These are phyloP conservation scores for Fusarium tuaranense DNA, from an alignment of 2,329 filamentous ascomycete genomes.

Conservation along the genomic window DNA sequence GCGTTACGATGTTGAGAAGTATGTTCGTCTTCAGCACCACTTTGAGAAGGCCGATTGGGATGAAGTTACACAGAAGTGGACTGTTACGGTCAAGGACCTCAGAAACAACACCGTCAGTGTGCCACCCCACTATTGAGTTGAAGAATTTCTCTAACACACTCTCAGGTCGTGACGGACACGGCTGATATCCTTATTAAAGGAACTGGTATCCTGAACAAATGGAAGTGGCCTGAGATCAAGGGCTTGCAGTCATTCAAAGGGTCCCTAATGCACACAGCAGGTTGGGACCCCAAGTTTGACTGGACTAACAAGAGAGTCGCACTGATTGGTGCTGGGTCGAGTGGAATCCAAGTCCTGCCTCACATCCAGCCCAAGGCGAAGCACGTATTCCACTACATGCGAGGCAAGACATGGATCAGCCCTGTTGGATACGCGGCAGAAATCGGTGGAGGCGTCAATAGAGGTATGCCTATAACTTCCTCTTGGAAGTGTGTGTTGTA, in stretches of 20 bases:
- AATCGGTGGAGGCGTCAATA: neutral
- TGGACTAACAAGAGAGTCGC: neutral
- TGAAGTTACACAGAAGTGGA: neutral
- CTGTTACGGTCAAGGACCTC: neutral
- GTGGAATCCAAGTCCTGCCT: conserved; percentile 7
- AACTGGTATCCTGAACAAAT: neutral
- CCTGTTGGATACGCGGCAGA: conserved; percentile 7
- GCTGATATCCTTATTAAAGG: neutral
- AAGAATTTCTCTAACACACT: neutral
- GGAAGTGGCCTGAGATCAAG: neutral
- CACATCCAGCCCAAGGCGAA: conserved; percentile 3
- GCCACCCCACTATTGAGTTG: neutral
- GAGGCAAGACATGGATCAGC: conserved; percentile 19
- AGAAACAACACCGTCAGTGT: neutral
- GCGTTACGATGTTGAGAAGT: conserved; percentile 9
- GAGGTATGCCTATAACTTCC: neutral
- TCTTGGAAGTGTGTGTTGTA: neutral
- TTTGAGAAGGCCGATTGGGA: neutral
- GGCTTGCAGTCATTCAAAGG: neutral
- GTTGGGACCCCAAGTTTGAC: neutral
- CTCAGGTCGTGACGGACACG: neutral
- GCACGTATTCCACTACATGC: conserved; percentile 6
- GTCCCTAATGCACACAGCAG: neutral
- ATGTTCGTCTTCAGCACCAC: conserved; percentile 6
- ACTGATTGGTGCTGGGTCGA: conserved; percentile 3